Evolutionary conservation across 306 rosid species (phyloP).

Genomic region (Quercus cerris): DNA sequence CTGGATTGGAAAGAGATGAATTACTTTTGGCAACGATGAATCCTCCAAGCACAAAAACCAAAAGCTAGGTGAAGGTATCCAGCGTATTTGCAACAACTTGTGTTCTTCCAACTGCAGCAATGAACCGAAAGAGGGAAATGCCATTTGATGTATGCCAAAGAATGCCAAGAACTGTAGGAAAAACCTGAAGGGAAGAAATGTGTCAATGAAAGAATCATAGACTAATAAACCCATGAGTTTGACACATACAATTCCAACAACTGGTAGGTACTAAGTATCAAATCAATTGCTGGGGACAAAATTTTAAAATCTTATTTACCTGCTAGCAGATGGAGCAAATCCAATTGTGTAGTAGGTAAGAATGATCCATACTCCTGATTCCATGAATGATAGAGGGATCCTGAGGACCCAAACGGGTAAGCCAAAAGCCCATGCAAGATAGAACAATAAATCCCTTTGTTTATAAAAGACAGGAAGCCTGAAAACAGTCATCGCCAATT

Average conservation of each 20-base stretch:
- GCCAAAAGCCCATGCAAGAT: constrained; percentile 75
- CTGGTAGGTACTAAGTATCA: neutral
- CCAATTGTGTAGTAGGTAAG: constrained; percentile 75
- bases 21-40: constrained; percentile 49
- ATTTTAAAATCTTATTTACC: constrained; percentile 43
- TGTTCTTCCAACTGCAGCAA: constrained; percentile 57
- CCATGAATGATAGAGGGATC: constrained; percentile 64
- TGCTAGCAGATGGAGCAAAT: constrained; percentile 70
- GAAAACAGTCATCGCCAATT: constrained; percentile 49
- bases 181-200: constrained; percentile 33
- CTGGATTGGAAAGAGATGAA: neutral
- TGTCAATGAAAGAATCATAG: neutral
- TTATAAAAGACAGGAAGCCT: constrained; percentile 71
- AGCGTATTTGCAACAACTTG: constrained; percentile 40
- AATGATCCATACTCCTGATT: constrained; percentile 63
- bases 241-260: too few relatives aligned
- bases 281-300: neutral
- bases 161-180: constrained; percentile 51
- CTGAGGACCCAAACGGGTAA: constrained; percentile 75
- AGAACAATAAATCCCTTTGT: constrained; percentile 74
- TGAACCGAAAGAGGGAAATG: constrained; percentile 58
- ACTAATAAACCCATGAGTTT: constrained; percentile 40
- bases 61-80: constrained; percentile 40
- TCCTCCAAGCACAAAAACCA: constrained; percentile 59
- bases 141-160: constrained; percentile 64